Evolutionary conservation across 768 basidiomycete genomes (phyloP).

Genomic region (Cyclocybe aegerita): DNA sequence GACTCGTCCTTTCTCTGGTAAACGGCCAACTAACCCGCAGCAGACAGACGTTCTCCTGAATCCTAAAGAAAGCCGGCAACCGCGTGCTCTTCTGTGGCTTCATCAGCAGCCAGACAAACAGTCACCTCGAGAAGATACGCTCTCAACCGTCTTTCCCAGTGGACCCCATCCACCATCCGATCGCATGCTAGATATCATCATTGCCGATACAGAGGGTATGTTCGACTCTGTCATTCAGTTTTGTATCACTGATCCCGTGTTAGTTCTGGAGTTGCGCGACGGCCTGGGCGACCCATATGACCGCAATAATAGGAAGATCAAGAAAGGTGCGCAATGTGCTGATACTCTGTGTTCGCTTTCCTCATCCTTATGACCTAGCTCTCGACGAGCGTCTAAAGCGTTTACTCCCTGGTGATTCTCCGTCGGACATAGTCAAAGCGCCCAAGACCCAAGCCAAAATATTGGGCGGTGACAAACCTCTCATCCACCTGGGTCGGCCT

Average conservation of each 20-base stretch:
- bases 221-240: too few species aligned
- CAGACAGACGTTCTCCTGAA: too few species aligned
- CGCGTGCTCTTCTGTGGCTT: too few species aligned
- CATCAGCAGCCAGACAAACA: too few species aligned
- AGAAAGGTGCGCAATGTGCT: conserved; percentile 10
- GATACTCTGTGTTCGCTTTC: background rate
- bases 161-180: too few species aligned
- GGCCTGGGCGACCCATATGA: conserved; percentile 10
- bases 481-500: conserved; percentile 12
- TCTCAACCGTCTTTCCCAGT: too few species aligned
- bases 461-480: conserved; percentile 1
- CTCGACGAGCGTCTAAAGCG: background rate
- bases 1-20: too few species aligned
- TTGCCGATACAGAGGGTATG: too few species aligned
- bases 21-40: too few species aligned
- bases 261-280: conserved; percentile 9
- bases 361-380: conserved; percentile 2
- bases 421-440: conserved; percentile 3
- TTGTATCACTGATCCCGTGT: conserved; percentile 1
- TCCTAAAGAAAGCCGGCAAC: too few species aligned
- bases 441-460: background rate
- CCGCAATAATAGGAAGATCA: conserved; percentile 6
- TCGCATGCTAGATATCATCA: too few species aligned
- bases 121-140: too few species aligned
- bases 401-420: conserved; percentile 4